These are phyloP conservation scores for Sapria himalayana DNA, from an alignment of 345 rosid genomes.

Conservation along the genomic window DNA sequence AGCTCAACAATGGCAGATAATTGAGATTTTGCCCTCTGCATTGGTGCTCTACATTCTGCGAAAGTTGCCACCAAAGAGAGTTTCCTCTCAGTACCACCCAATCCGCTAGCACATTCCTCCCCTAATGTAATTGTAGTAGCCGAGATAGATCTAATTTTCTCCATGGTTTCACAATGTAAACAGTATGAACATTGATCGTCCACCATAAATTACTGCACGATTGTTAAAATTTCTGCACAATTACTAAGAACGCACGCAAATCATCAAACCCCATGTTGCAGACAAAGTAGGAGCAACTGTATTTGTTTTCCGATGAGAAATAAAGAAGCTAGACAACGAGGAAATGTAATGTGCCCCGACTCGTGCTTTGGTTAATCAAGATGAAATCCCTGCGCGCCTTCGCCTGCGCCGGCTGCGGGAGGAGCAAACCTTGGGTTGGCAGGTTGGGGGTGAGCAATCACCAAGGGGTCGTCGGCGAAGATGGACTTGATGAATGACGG, in stretches of 20 bases:
- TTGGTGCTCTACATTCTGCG: constrained; percentile 78
- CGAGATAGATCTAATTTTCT: too few relatives aligned
- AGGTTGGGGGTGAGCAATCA: constrained; percentile 58
- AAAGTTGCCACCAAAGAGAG: constrained; percentile 83
- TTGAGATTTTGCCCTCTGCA: constrained; percentile 92
- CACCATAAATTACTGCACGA: too few relatives aligned
- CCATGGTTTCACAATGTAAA: too few relatives aligned
- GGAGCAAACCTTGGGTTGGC: constrained; percentile 65
- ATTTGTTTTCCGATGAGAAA: too few relatives aligned
- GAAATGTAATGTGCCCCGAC: too few relatives aligned
- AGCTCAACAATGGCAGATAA: constrained; percentile 37
- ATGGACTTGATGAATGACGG: constrained; percentile 60
- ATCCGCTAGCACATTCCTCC: constrained; percentile 52
- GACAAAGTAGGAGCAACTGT: too few relatives aligned
- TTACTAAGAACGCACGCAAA: too few relatives aligned
- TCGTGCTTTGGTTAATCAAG: constrained; percentile 42
- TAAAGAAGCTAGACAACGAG: too few relatives aligned
- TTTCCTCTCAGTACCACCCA: constrained; percentile 83
- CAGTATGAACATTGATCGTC: too few relatives aligned
- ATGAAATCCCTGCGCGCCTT: constrained; percentile 51
- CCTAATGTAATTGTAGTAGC: too few relatives aligned
- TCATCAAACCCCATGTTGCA: too few relatives aligned
- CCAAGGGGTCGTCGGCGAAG: constrained; percentile 69
- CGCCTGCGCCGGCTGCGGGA: constrained; percentile 43
- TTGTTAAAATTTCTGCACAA: too few relatives aligned